These are phyloP conservation scores for Mikania micrantha DNA, from an alignment of 129 eudicot genomes.

Conservation along the genomic window DNA sequence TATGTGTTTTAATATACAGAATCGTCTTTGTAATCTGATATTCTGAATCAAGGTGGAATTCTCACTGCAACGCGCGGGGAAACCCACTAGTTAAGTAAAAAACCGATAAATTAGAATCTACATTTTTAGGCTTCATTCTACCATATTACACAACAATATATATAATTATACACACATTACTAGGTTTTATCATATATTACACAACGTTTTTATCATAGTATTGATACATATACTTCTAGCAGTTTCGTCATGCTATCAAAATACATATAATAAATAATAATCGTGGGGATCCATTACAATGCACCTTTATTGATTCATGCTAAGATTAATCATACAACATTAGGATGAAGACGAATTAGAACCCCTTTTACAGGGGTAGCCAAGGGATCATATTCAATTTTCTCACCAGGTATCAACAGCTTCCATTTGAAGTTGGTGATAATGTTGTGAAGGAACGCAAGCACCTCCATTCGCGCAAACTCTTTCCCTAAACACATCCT, in stretches of 20 bases:
- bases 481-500: constrained; percentile 61
- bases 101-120: too few species aligned
- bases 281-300: background rate
- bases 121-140: too few species aligned
- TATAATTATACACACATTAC: too few species aligned
- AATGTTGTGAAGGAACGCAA: constrained; percentile 42
- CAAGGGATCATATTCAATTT: constrained; percentile 34
- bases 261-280: background rate
- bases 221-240: background rate
- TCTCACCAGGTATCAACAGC: constrained; percentile 35
- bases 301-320: background rate
- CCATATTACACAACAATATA: too few species aligned
- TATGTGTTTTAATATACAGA: too few species aligned
- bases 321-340: background rate
- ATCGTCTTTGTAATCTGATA: too few species aligned
- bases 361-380: constrained; percentile 45
- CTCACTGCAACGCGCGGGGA: too few species aligned
- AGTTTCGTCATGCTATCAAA: background rate
- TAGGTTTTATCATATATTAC: too few species aligned
- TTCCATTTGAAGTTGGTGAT: constrained; percentile 37
- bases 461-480: constrained; percentile 44
- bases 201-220: background rate
- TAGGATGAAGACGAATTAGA: constrained; percentile 35
- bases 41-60: too few species aligned
- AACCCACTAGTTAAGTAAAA: too few species aligned